Percentiles rank a stretch among this genome's conserved stretches.
Evolutionary conservation across 2,329 filamentous ascomycete species (phyloP).

Genomic region (Verticillium albo-atrum): DNA sequence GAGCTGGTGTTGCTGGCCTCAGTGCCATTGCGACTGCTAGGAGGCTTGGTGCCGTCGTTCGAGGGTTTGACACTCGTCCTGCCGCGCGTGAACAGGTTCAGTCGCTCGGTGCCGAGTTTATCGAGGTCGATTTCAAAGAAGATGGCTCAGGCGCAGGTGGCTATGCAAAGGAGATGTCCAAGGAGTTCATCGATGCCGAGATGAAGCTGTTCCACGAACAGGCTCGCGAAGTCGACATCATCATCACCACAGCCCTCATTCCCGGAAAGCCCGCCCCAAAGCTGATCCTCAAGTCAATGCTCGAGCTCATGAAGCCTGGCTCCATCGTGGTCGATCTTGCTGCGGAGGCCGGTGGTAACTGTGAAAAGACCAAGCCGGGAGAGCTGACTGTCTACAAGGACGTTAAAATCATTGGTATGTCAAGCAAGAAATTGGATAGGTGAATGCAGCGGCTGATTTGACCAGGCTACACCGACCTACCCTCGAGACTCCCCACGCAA

Average conservation of each 20-base stretch:
- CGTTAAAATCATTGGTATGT: conserved; percentile 75
- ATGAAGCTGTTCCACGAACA: conserved; percentile 92
- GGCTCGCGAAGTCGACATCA: conserved; percentile 82
- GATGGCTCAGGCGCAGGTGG: conserved; percentile 81
- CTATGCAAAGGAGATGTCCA: conserved; percentile 92
- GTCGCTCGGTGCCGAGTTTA: conserved; percentile 83
- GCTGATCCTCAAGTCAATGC: conserved; percentile 75
- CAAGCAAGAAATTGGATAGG: background rate
- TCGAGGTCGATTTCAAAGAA: conserved; percentile 81
- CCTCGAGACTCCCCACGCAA: conserved; percentile 81
- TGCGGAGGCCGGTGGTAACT: conserved; percentile 84
- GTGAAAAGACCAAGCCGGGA: conserved; percentile 73
- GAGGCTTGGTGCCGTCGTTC: conserved; percentile 82
- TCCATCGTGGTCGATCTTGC: conserved; percentile 86
- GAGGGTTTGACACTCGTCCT: conserved; percentile 87
- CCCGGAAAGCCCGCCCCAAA: conserved; percentile 79
- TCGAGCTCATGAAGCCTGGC: conserved; percentile 83
- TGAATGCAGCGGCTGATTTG: background rate
- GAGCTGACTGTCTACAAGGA: conserved; percentile 68
- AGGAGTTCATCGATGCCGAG: conserved; percentile 87
- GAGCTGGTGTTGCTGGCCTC: conserved; percentile 82
- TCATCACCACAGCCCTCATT: conserved; percentile 89
- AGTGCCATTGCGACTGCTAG: conserved; percentile 85
- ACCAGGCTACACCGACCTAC: conserved; percentile 76
- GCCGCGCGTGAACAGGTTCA: conserved; percentile 86